Conservation (phyloP, 805 yeast species). For the Yamadazyma phyllophila region DNA sequence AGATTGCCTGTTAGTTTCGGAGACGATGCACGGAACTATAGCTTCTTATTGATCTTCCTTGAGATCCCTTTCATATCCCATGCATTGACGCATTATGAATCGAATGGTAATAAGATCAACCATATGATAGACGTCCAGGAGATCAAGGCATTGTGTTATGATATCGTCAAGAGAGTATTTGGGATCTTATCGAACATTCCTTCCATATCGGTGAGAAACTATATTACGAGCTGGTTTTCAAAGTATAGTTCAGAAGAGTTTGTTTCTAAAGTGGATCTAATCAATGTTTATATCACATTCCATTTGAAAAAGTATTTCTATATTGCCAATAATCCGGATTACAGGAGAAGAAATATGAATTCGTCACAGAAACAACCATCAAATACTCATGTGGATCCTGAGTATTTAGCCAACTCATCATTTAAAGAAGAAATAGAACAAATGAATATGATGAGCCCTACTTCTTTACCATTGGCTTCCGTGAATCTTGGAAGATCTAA, state of each 20-base stretch:
- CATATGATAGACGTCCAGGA: conserved; percentile 47
- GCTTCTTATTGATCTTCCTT: conserved; percentile 63
- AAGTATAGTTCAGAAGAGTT: conserved; percentile 44
- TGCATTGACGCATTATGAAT: conserved; percentile 38
- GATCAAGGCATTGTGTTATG: conserved; percentile 58
- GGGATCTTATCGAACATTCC: conserved; percentile 63
- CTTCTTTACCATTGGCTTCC: conserved; percentile 7
- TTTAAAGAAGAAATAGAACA: conserved; percentile 19
- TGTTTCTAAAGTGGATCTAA: conserved; percentile 54
- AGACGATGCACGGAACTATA: conserved; percentile 42
- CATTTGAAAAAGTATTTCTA: conserved; percentile 59
- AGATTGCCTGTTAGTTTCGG: conserved; percentile 41
- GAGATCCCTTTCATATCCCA: conserved; percentile 64
- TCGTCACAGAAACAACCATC: not conserved
- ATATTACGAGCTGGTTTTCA: conserved; percentile 57
- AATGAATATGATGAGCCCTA: conserved; percentile 11
- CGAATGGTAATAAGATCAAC: conserved; percentile 9
- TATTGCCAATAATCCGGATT: conserved; percentile 28
- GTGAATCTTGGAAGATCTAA: conserved; percentile 11
- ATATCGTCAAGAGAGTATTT: conserved; percentile 62
- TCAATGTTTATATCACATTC: conserved; percentile 77
- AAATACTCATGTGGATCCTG: conserved; percentile 11
- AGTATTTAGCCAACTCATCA: conserved; percentile 21
- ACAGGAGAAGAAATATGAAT: conserved; percentile 9
- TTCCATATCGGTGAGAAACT: conserved; percentile 32